phyloP scores from a whole-genome alignment of 768 basidiomycete genomes.

The Trametes elegans region DNA sequence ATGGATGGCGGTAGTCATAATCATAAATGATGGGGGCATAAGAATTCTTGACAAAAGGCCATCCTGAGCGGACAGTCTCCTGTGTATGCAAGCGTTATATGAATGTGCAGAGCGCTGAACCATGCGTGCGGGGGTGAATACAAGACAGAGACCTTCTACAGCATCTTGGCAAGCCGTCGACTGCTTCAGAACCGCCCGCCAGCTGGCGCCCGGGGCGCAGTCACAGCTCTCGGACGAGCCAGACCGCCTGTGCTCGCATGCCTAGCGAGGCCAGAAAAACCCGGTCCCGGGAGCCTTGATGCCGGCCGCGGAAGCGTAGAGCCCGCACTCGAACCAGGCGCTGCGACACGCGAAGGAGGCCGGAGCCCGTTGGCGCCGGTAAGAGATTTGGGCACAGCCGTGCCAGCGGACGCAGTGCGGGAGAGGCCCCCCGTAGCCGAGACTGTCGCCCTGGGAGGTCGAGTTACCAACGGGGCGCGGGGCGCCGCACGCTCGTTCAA shows the following conservation, averaged over 20 bases:
- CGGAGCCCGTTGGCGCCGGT: background rate
- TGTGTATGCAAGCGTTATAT: background rate
- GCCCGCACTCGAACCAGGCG: background rate
- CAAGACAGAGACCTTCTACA: background rate
- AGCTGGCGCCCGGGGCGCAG: conserved; percentile 5
- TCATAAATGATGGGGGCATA: background rate
- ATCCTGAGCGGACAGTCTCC: too few relatives aligned
- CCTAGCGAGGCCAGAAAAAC: background rate
- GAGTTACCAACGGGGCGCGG: background rate
- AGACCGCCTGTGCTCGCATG: conserved; percentile 3
- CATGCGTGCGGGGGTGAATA: background rate
- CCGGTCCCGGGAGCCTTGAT: conserved; percentile 23
- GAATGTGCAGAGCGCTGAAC: background rate
- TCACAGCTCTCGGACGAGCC: background rate
- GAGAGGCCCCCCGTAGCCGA: background rate
- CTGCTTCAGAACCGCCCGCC: background rate
- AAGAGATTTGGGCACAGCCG: background rate
- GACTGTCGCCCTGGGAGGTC: background rate
- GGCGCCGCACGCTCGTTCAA: conserved; percentile 1
- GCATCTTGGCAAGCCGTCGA: background rate
- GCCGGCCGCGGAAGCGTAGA: conserved; percentile 24
- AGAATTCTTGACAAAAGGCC: background rate
- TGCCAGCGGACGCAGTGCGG: background rate
- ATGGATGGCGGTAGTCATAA: background rate
- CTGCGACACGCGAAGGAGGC: conserved; percentile 8